A percentile compares a stretch with the other conserved stretches of the same genome.
These are phyloP conservation scores for Phytophthora pini DNA, from an alignment of 352 stramenopile genomes.

Conservation along the genomic window DNA sequence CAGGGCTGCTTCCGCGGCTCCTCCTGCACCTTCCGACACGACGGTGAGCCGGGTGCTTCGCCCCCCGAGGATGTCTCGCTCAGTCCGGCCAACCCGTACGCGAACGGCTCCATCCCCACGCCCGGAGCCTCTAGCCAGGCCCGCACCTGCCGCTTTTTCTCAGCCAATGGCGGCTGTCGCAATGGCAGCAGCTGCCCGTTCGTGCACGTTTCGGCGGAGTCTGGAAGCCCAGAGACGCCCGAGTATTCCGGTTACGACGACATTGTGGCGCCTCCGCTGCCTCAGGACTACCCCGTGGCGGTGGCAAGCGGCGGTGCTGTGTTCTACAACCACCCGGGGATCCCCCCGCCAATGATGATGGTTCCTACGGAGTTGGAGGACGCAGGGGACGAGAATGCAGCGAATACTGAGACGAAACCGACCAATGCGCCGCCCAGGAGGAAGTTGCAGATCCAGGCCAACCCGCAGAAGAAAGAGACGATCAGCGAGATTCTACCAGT, in stretches of 20 bases:
- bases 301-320: conserved; percentile 32
- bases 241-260: conserved; percentile 19
- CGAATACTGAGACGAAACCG: conserved; percentile 11
- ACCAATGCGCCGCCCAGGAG: conserved; percentile 18
- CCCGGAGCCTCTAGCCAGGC: conserved; percentile 1
- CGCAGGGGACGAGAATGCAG: conserved; percentile 22
- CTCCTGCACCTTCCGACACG: conserved; percentile 74
- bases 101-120: conserved; percentile 24
- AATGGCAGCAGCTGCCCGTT: conserved; percentile 72
- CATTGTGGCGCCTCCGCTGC: conserved; percentile 14
- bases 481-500: conserved; percentile 83
- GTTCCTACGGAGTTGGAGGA: conserved; percentile 12
- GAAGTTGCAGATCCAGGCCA: conserved; percentile 71
- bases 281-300: conserved; percentile 28
- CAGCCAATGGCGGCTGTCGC: conserved; percentile 58
- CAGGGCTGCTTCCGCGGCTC: conserved; percentile 74
- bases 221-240: conserved; percentile 4
- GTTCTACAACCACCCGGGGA: conserved; percentile 40
- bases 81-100: conserved; percentile 52
- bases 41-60: conserved; percentile 14
- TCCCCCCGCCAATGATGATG: conserved; percentile 38
- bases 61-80: conserved; percentile 15
- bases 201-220: conserved; percentile 36
- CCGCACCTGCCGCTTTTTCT: conserved; percentile 67
- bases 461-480: conserved; percentile 70